Evolutionary conservation across 371 early-diverging fungal genomes (phyloP).

Genomic region (Mortierella sp.): DNA sequence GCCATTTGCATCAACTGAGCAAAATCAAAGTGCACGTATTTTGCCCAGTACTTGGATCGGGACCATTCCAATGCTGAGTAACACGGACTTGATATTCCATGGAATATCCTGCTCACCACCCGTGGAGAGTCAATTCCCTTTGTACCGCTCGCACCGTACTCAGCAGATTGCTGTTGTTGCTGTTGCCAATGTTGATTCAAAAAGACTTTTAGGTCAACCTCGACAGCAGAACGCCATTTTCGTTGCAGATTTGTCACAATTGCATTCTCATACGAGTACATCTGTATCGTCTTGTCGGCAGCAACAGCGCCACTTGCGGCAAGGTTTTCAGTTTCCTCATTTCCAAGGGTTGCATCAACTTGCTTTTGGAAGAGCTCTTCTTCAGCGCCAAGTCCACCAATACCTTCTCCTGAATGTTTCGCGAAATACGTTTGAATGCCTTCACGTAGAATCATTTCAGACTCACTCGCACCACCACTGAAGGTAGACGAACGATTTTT

Average conservation of each 20-base stretch:
- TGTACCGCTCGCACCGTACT: background rate
- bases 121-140: slow-evolving; percentile 55
- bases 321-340: background rate
- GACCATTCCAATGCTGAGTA: slow-evolving; percentile 63
- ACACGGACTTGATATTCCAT: slow-evolving; percentile 71
- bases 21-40: slow-evolving; percentile 55
- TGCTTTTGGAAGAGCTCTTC: slow-evolving; percentile 25
- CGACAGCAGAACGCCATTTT: slow-evolving; percentile 58
- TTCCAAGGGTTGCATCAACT: background rate
- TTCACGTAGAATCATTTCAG: slow-evolving; percentile 29
- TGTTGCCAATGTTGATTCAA: slow-evolving; percentile 48
- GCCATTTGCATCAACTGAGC: slow-evolving; percentile 51
- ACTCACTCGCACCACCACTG: slow-evolving; percentile 15
- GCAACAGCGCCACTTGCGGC: background rate
- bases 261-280: slow-evolving; percentile 36
- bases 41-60: slow-evolving; percentile 42
- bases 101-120: slow-evolving; percentile 71
- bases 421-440: slow-evolving; percentile 52
- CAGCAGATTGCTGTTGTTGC: slow-evolving; percentile 1
- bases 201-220: slow-evolving; percentile 55
- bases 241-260: slow-evolving; percentile 32
- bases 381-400: slow-evolving; percentile 37
- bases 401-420: slow-evolving; percentile 38
- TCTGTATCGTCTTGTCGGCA: slow-evolving; percentile 30
- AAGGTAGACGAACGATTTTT: background rate